These are phyloP conservation scores for Blastobotrys arbuscula DNA, from an alignment of 1,139 yeast genomes.

Conservation along the genomic window DNA sequence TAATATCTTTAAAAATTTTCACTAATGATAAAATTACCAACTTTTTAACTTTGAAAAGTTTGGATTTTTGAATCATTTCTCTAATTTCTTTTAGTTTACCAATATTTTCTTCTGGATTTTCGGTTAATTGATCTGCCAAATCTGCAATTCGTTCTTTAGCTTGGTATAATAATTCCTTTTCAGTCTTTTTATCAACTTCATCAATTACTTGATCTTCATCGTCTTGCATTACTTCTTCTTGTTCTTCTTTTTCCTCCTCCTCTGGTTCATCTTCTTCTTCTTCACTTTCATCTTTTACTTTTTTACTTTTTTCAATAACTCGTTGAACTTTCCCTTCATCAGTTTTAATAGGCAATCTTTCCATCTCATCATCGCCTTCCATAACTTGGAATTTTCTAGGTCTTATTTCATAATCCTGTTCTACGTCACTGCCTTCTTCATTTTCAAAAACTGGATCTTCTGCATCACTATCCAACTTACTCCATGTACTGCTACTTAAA, in stretches of 20 bases:
- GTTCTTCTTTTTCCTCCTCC: conserved; percentile 23
- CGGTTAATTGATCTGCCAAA: conserved; percentile 69
- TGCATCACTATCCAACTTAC: conserved; percentile 21
- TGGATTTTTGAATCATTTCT: conserved; percentile 58
- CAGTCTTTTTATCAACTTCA: conserved; percentile 40
- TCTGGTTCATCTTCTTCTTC: conserved; percentile 30
- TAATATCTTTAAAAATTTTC: conserved; percentile 76
- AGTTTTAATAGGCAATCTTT: conserved; percentile 76
- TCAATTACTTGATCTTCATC: conserved; percentile 43
- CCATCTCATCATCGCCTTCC: conserved; percentile 43
- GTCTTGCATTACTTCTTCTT: conserved; percentile 23
- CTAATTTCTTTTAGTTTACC: conserved; percentile 61
- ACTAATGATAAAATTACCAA: conserved; percentile 72
- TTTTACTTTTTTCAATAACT: conserved; percentile 37
- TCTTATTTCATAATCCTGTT: conserved; percentile 33
- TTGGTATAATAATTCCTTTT: conserved; percentile 44
- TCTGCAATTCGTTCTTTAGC: conserved; percentile 82
- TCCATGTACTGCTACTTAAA: conserved; percentile 23
- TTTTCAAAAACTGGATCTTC: conserved; percentile 17
- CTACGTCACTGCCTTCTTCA: conserved; percentile 29
- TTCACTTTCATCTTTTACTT: conserved; percentile 26
- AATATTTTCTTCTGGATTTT: conserved; percentile 86
- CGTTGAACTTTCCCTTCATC: conserved; percentile 67
- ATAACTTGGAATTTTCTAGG: conserved; percentile 31
- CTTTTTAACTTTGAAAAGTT: conserved; percentile 63